Evolutionary conservation across 2,329 filamentous ascomycete species (phyloP).

Genomic region (Sporothrix dimorphospora): DNA sequence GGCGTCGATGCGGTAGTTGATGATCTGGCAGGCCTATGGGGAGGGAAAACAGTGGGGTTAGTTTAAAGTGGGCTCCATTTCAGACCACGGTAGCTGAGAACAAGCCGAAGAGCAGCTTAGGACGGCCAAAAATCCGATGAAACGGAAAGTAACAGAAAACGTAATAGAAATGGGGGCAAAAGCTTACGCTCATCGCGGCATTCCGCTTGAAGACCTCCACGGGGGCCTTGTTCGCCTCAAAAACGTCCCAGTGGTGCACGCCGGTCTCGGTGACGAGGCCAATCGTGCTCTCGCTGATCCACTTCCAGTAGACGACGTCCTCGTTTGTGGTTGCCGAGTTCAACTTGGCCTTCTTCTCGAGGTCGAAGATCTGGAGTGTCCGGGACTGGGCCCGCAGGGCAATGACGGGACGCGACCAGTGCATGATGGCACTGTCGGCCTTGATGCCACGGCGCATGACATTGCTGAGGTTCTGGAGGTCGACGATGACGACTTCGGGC

Average conservation of each 20-base stretch:
- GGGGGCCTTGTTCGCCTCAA: conserved; percentile 78
- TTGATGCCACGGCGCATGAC: conserved; percentile 94
- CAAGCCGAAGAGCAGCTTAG: background rate
- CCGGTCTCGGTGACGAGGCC: conserved; percentile 88
- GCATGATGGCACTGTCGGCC: conserved; percentile 99
- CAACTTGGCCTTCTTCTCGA: conserved; percentile 89
- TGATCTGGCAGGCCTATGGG: conserved; percentile 86
- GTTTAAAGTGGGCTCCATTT: background rate
- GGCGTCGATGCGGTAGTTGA: conserved; percentile 96
- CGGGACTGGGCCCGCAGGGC: conserved; percentile 92
- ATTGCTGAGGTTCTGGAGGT: conserved; percentile 97
- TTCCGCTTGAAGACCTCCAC: conserved; percentile 95
- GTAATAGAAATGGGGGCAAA: background rate
- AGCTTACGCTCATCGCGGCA: conserved; percentile 78
- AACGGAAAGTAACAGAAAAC: conserved; percentile 23
- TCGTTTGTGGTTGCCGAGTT: conserved; percentile 97
- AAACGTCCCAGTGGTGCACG: conserved; percentile 98
- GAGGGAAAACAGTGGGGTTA: background rate
- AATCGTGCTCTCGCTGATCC: conserved; percentile 87
- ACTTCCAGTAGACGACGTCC: conserved; percentile 99
- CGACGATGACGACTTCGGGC: conserved; percentile 94
- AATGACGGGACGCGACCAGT: conserved; percentile 95
- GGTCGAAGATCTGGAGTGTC: conserved; percentile 97
- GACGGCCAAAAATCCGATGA: background rate
- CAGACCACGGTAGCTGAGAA: conserved; percentile 1